Conservation (phyloP, 768 basidiomycete genomes). For the Suillus subluteus region DNA sequence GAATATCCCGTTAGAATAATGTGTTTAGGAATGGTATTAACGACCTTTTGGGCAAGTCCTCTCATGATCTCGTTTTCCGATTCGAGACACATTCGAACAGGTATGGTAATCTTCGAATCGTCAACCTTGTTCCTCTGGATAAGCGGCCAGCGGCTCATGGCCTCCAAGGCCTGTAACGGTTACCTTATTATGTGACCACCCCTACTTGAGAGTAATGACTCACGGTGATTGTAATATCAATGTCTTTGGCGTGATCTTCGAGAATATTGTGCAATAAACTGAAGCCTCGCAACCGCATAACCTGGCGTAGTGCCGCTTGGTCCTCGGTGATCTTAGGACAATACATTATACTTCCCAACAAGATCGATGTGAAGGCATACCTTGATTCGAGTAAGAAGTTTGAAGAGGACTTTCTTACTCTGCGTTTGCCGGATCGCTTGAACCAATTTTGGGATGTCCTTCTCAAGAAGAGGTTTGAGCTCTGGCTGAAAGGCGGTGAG, state of each 20-base stretch:
- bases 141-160: conserved; percentile 79
- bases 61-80: conserved; percentile 62
- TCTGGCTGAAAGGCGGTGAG: conserved; percentile 55
- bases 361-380: conserved; percentile 39
- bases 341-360: conserved; percentile 5
- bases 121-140: conserved; percentile 90
- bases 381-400: conserved; percentile 84
- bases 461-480: conserved; percentile 71
- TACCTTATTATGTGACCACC: not conserved
- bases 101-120: conserved; percentile 71
- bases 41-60: conserved; percentile 64
- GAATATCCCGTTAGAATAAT: conserved; percentile 4
- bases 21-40: conserved; percentile 15
- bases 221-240: conserved; percentile 73
- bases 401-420: conserved; percentile 79
- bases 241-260: conserved; percentile 72
- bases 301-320: conserved; percentile 71
- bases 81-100: conserved; percentile 57
- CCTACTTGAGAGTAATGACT: conserved; percentile 29
- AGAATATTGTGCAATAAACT: conserved; percentile 90
- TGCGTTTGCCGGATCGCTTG: conserved; percentile 89
- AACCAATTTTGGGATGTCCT: conserved; percentile 89
- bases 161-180: conserved; percentile 56
- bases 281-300: conserved; percentile 93
- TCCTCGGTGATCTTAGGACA: conserved; percentile 79